phyloP scores from a whole-genome alignment of 371 early-diverging fungal genomes.

The Mortierella sp. region DNA sequence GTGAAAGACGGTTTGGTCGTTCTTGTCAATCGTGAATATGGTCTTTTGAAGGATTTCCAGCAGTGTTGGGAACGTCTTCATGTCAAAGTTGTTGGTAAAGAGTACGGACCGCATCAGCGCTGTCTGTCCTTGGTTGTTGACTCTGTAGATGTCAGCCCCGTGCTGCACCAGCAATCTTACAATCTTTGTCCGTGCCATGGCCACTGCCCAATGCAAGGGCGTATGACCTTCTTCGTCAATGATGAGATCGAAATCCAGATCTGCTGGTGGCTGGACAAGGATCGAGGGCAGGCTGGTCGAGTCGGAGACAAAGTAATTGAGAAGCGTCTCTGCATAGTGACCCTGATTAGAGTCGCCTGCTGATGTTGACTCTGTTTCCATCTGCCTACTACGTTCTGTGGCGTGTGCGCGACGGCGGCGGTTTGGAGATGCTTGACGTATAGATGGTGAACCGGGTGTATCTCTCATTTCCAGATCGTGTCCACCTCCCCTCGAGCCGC shows the following conservation, averaged over 20 bases:
- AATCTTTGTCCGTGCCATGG: constrained; percentile 84
- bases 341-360: constrained; percentile 16
- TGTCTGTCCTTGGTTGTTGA: constrained; percentile 89
- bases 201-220: constrained; percentile 96
- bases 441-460: constrained; percentile 14
- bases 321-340: constrained; percentile 55
- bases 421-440: constrained; percentile 20
- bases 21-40: constrained; percentile 81
- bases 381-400: constrained; percentile 2
- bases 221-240: constrained; percentile 97
- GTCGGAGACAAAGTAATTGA: constrained; percentile 73
- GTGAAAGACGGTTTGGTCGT: constrained; percentile 91
- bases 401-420: constrained; percentile 8
- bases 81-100: constrained; percentile 89
- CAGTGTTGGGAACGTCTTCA: constrained; percentile 80
- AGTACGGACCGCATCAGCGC: constrained; percentile 92
- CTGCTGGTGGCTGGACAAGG: constrained; percentile 59
- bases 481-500: constrained; percentile 11
- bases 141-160: constrained; percentile 77
- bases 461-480: constrained; percentile 39
- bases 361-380: background rate
- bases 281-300: constrained; percentile 60
- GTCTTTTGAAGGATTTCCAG: constrained; percentile 81
- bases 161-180: constrained; percentile 78
- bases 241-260: constrained; percentile 83